A percentile compares a stretch with the other conserved stretches of the same genome.
These are phyloP conservation scores for Lichina pygmaea DNA, from an alignment of 495 filamentous ascomycete species.

Conservation along the genomic window DNA sequence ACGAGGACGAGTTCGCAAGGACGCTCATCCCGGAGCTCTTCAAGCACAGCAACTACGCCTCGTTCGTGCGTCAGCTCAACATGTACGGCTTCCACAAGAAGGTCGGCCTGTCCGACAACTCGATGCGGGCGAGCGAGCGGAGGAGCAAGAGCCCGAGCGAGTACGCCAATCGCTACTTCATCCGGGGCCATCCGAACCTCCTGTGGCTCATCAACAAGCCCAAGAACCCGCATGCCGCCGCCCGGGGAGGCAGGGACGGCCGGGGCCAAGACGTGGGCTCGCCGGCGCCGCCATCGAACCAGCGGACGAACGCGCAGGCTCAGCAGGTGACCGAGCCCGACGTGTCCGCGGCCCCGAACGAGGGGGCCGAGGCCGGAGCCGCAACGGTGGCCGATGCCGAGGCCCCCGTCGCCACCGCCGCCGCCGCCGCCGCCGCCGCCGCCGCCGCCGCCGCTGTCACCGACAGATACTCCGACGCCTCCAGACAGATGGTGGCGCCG, in stretches of 20 bases:
- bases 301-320: no score
- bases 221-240: constrained; percentile 22
- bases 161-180: constrained; percentile 92
- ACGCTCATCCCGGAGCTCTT: constrained; percentile 89
- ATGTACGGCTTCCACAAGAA: constrained; percentile 99
- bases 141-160: constrained; percentile 96
- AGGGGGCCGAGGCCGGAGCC: neutral
- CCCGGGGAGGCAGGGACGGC: constrained; percentile 1
- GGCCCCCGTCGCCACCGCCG: neutral
- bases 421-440: neutral
- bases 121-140: constrained; percentile 85
- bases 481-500: constrained; percentile 20
- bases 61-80: constrained; percentile 92
- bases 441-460: neutral
- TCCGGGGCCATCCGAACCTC: constrained; percentile 71
- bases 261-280: constrained; percentile 17
- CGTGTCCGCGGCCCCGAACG: neutral
- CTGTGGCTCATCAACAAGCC: constrained; percentile 97
- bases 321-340: neutral
- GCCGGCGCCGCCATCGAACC: constrained; percentile 3
- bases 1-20: constrained; percentile 98
- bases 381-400: neutral
- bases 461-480: constrained; percentile 11
- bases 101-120: constrained; percentile 88
- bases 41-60: constrained; percentile 98